Percentiles rank a stretch among this genome's conserved stretches.
Evolutionary conservation across 176 grass and related monocot genomes (phyloP).

Genomic region (Pontederia crassipes): DNA sequence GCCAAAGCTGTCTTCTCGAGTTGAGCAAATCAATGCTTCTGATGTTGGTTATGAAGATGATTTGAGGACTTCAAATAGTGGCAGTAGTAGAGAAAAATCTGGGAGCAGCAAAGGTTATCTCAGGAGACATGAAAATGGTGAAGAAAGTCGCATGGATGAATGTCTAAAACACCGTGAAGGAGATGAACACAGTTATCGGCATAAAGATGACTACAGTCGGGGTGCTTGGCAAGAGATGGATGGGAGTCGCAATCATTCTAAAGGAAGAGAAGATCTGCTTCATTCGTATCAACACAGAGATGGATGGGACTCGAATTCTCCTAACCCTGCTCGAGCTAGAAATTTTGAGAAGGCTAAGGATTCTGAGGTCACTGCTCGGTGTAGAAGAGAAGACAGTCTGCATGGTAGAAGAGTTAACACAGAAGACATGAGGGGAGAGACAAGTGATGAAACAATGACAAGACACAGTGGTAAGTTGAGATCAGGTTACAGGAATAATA

Average conservation of each 20-base stretch:
- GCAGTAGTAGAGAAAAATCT: slow-evolving; percentile 58
- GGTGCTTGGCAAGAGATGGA: slow-evolving; percentile 33
- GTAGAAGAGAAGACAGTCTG: slow-evolving; percentile 67
- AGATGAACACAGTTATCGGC: slow-evolving; percentile 33
- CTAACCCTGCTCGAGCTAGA: slow-evolving; percentile 38
- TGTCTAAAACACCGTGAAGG: slow-evolving; percentile 31
- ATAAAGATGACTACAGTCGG: slow-evolving; percentile 29
- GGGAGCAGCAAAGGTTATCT: slow-evolving; percentile 52
- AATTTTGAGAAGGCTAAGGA: slow-evolving; percentile 74
- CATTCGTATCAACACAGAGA: slow-evolving; percentile 37
- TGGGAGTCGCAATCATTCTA: slow-evolving; percentile 30
- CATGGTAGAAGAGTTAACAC: slow-evolving; percentile 62
- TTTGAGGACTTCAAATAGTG: slow-evolving; percentile 33
- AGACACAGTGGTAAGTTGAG: slow-evolving; percentile 55
- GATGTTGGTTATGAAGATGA: slow-evolving; percentile 41
- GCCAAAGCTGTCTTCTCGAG: slow-evolving; percentile 28
- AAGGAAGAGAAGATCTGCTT: slow-evolving; percentile 45
- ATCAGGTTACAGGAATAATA: slow-evolving; percentile 49
- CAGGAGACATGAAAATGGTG: slow-evolving; percentile 51
- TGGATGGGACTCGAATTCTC: slow-evolving; percentile 18
- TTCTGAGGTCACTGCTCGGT: slow-evolving; percentile 28
- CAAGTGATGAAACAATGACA: slow-evolving; percentile 38
- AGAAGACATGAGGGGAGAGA: slow-evolving; percentile 54
- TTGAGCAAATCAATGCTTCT: slow-evolving; percentile 28
- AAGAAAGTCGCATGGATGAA: slow-evolving; percentile 44